phyloP scores from a whole-genome alignment of 129 eudicot species.

The Cynara cardunculus region DNA sequence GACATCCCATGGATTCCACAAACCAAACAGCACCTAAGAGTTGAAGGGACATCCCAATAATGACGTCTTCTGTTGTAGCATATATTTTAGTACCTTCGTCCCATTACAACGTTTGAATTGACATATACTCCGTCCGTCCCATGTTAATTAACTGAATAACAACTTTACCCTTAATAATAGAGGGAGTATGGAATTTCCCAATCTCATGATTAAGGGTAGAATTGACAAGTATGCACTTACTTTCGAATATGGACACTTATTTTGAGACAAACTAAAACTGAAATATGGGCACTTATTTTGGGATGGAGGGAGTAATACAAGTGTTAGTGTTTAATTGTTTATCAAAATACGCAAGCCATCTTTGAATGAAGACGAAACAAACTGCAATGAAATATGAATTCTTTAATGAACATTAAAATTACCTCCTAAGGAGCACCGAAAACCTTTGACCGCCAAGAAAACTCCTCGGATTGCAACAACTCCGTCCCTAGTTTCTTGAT shows the following conservation, averaged over 20 bases:
- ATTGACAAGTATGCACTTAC: neutral
- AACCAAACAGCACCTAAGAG: too few species aligned
- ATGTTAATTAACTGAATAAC: neutral
- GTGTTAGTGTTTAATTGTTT: neutral
- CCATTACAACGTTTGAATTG: too few species aligned
- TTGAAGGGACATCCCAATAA: too few species aligned
- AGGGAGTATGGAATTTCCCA: neutral
- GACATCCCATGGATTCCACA: too few species aligned
- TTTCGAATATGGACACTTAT: neutral
- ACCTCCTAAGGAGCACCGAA: slow-evolving; percentile 50
- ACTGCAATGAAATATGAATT: neutral
- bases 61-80: too few species aligned
- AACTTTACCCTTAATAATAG: neutral
- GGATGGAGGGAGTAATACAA: neutral
- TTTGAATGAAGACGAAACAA: neutral
- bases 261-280: neutral
- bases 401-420: neutral
- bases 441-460: slow-evolving; percentile 75
- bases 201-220: neutral
- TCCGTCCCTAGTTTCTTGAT: slow-evolving; percentile 49
- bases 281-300: neutral
- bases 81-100: too few species aligned
- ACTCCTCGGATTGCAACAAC: slow-evolving; percentile 62
- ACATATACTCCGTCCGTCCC: too few species aligned
- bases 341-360: neutral